Evolutionary conservation across 345 rosid species (phyloP), one percentile per base, ranked within the genome.

Genomic region (Erysimum cheiranthoides): DNA sequence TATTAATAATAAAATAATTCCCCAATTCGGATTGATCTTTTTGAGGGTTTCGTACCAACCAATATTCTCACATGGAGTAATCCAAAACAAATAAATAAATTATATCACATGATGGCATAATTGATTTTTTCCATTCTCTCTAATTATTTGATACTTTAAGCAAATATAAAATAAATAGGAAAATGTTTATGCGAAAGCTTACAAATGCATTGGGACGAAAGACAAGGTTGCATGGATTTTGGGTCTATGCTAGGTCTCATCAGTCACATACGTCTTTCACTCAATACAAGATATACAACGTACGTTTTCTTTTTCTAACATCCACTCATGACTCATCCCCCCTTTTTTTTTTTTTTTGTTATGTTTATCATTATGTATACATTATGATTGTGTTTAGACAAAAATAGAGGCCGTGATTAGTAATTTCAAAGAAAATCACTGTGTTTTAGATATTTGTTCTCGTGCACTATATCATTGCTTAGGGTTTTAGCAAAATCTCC

Each of bases 181-280:
- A 59, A 53, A 65, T 77, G 84, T 71, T 82, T 68, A 85, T 42
- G 42, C 63, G 78, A 53, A 82, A 66, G 32, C 32, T 54, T 84
- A 84, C 91, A 89, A 84, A 16, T 39, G 84, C 87, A 80, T 83
- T 67, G 88, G 76, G 86, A 85, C 74, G 74, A 73, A 68, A 53
- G 16, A 74, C 68, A 69, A 68, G 40, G 77, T 66, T 71, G 77
- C 81, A 71, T 78, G 76, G 77, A 21, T 53, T 76, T 53, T 50
- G 72, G 82, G 64, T 51, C 58, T 79, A 71, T 78, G 87, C 84
- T 85, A 73, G 85, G 86, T 85, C 79, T 76, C 60, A 70, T 76
- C 80, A 76, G 30, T 68, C 70, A 68, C 61, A 32, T 39, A 62
- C 59, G 50, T 76, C 42, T 42, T 76, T 69, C 58, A 58, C 66